phyloP scores from a whole-genome alignment of 257 asterid genomes.

The Nicotiana otophora region DNA sequence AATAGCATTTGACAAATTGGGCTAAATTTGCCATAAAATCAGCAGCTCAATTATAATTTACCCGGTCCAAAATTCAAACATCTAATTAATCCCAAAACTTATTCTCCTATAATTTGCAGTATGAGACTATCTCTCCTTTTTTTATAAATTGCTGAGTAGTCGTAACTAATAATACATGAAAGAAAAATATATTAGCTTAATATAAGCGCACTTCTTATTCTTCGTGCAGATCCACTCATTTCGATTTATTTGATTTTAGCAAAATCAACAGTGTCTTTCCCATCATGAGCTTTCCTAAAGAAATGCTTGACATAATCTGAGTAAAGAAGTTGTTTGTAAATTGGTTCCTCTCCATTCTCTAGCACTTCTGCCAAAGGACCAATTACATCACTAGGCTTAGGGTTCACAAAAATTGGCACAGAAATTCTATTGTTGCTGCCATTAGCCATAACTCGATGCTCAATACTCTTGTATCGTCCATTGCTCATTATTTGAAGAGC shows the following conservation, averaged over 20 bases:
- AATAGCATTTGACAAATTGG: too few relatives aligned
- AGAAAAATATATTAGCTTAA: background rate
- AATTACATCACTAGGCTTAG: constrained; percentile 19
- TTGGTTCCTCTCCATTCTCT: constrained; percentile 17
- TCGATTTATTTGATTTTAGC: constrained; percentile 24
- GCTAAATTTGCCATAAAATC: too few relatives aligned
- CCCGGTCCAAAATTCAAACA: too few relatives aligned
- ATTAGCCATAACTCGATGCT: constrained; percentile 26
- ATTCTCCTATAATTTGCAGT: too few relatives aligned
- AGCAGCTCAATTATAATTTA: too few relatives aligned
- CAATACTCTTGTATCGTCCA: constrained; percentile 27
- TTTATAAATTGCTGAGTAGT: too few relatives aligned
- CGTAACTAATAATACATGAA: background rate
- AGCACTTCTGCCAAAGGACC: constrained; percentile 29
- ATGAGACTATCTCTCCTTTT: too few relatives aligned
- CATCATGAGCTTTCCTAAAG: constrained; percentile 33
- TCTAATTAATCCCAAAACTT: too few relatives aligned
- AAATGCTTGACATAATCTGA: constrained; percentile 34
- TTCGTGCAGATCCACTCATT: background rate
- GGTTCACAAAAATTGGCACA: constrained; percentile 28
- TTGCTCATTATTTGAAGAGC: constrained; percentile 29
- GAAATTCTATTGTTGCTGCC: constrained; percentile 22
- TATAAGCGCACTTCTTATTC: background rate
- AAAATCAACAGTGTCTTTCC: constrained; percentile 25
- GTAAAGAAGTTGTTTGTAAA: constrained; percentile 25